Evolutionary conservation across 148 eudicot genomes (phyloP), one percentile per base, ranked within the genome.

Genomic region (Arctostaphylos glauca): DNA sequence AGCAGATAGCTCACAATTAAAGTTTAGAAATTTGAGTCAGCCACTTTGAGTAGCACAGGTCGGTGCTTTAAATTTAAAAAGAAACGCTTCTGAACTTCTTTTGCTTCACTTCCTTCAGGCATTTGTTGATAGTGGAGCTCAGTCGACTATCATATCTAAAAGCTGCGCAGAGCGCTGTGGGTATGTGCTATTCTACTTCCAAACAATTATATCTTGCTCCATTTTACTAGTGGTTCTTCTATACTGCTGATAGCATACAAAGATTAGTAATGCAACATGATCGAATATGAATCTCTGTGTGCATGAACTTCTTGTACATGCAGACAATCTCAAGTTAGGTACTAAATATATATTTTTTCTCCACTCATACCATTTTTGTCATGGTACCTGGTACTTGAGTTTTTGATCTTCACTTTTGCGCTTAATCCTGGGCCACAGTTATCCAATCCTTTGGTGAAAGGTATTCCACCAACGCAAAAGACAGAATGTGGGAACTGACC

Each of bases 101-200:
- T 76, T 7, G 68, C 5, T 56, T 81, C 55, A 12, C 81, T 83
- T 68, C 82, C 60, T 85, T 83, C 87, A 96, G 99, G 99, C 99
- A 48, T 94, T 96, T 87, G 99, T 96, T 83, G 98, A 94, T 83
- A 96, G 99, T 89, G 99, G 98, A 84, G 99, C 99, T 66, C 99
- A 96, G 89, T 93, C 99, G 64, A 96, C 99, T 80, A 94, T 96
- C 58, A 96, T 96, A 86, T 96, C 99, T 84, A 94, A 96, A 92
- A 92, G 87, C 85, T 96, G 98, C 79, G 99, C 98, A 3, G 99
- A 96, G 81, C 98, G 98, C 79, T 94, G 95, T 88, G 99, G 99
- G 98, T 96, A 87, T 84, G 97, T 84, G 79, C 52, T 73, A n/a
- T 71, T 59, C 14, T 56, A 55, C 0, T 77, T 80, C 41, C 79